Conservation (phyloP, 176 grass and related monocot genomes). For the Eleusine indica region DNA sequence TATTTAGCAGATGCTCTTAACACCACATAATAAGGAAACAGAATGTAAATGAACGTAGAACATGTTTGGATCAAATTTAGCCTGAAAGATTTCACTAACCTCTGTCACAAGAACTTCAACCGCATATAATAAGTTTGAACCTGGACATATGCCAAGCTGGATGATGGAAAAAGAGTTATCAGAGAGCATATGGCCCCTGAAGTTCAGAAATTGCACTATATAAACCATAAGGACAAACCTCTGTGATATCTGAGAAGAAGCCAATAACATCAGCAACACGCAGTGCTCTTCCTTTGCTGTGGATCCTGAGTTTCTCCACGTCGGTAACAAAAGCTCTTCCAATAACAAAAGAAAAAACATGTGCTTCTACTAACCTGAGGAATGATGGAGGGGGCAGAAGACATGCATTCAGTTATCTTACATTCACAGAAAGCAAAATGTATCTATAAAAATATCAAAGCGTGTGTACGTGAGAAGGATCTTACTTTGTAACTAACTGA, state of each 20-base stretch:
- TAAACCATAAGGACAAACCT: conserved; percentile 59
- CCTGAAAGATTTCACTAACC: conserved; percentile 63
- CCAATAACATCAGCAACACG: conserved; percentile 73
- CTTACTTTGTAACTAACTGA: conserved; percentile 93
- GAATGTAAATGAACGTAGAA: conserved; percentile 39
- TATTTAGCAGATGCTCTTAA: conserved; percentile 3
- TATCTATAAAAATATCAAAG: not conserved
- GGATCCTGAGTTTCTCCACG: conserved; percentile 94
- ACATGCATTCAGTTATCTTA: conserved; percentile 23
- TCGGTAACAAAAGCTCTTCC: conserved; percentile 98
- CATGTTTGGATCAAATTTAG: conserved; percentile 30
- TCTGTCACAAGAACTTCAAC: conserved; percentile 94
- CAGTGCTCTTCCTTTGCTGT: conserved; percentile 87
- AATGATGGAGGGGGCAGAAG: conserved; percentile 26
- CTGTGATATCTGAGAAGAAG: conserved; percentile 87
- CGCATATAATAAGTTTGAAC: conserved; percentile 94
- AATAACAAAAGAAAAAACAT: conserved; percentile 99
- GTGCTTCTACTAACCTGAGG: conserved; percentile 97
- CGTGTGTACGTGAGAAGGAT: conserved; percentile 19
- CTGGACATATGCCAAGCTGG: conserved; percentile 84
- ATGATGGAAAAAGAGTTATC: conserved; percentile 42
- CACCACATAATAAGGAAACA: conserved; percentile 24
- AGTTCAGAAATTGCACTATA: conserved; percentile 14
- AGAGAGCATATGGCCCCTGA: conserved; percentile 26
- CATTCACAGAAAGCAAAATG: conserved; percentile 10